These are phyloP conservation scores for Nelumbo lutea DNA, from an alignment of 164 flowering plant species.

Conservation along the genomic window DNA sequence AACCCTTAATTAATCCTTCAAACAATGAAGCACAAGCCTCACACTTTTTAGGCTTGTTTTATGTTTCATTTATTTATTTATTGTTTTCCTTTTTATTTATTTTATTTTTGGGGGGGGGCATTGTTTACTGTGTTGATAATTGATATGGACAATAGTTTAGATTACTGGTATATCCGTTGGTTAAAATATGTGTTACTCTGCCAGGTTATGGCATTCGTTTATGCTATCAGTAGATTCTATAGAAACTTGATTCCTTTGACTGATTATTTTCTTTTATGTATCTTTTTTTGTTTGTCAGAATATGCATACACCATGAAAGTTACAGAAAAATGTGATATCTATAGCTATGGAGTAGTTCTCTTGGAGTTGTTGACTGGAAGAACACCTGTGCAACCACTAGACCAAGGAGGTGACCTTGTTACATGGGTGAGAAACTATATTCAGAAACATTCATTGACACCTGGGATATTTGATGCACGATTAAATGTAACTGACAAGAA, in stretches of 20 bases:
- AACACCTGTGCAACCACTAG: slow-evolving; percentile 87
- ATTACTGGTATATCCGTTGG: not conserved
- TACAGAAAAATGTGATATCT: slow-evolving; percentile 89
- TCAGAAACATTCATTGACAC: slow-evolving; percentile 47
- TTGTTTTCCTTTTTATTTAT: too few species aligned
- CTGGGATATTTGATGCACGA: slow-evolving; percentile 64
- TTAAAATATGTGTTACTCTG: not conserved
- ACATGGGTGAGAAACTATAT: slow-evolving; percentile 59
- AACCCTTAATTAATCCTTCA: too few species aligned
- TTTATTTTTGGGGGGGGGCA: too few species aligned
- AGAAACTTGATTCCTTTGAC: not conserved
- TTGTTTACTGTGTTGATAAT: not conserved
- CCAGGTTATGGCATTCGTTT: not conserved
- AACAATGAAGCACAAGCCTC: too few species aligned
- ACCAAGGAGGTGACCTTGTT: slow-evolving; percentile 89
- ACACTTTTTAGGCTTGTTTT: too few species aligned
- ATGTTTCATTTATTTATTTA: not conserved
- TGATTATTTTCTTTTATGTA: not conserved
- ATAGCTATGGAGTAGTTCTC: slow-evolving; percentile 94
- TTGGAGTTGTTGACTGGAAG: slow-evolving; percentile 87
- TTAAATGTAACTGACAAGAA: slow-evolving; percentile 42
- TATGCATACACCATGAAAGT: slow-evolving; percentile 98
- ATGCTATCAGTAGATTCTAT: not conserved
- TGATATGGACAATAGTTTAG: not conserved
- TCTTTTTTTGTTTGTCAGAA: slow-evolving; percentile 39